Percentiles rank a stretch among this genome's conserved stretches.
phyloP scores from a whole-genome alignment of 164 flowering plant genomes.

The Magnolia changhungtana region DNA sequence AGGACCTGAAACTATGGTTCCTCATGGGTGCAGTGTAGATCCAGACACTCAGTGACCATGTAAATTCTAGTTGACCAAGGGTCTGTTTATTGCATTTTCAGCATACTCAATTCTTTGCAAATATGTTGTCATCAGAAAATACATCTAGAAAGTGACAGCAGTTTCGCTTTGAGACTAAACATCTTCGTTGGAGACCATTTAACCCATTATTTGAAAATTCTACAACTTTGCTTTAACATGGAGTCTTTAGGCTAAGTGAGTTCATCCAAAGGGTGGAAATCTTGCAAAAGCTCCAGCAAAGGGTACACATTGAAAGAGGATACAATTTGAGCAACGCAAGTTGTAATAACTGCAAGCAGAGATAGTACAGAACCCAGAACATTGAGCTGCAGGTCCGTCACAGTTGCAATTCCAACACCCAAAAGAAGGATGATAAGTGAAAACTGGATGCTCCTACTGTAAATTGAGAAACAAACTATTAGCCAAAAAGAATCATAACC shows the following conservation, averaged over 20 bases:
- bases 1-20: background rate
- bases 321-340: constrained; percentile 96
- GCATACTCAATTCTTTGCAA: background rate
- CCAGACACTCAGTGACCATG: background rate
- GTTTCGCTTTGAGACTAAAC: too few species aligned
- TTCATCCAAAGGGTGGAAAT: background rate
- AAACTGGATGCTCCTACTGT: constrained; percentile 72
- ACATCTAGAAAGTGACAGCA: too few species aligned
- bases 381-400: constrained; percentile 95
- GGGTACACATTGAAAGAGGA: constrained; percentile 37
- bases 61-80: background rate
- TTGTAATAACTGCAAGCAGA: constrained; percentile 81
- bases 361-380: constrained; percentile 79
- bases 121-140: too few species aligned
- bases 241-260: background rate
- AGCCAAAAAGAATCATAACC: background rate
- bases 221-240: background rate
- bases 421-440: constrained; percentile 65
- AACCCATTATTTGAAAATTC: background rate
- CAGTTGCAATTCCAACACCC: constrained; percentile 95
- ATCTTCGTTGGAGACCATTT: too few species aligned
- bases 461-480: constrained; percentile 14
- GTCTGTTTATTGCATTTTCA: background rate
- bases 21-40: background rate
- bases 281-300: background rate